Evolutionary conservation across 352 stramenopile species (phyloP).

Genomic region (Thraustochytrium sp.): DNA sequence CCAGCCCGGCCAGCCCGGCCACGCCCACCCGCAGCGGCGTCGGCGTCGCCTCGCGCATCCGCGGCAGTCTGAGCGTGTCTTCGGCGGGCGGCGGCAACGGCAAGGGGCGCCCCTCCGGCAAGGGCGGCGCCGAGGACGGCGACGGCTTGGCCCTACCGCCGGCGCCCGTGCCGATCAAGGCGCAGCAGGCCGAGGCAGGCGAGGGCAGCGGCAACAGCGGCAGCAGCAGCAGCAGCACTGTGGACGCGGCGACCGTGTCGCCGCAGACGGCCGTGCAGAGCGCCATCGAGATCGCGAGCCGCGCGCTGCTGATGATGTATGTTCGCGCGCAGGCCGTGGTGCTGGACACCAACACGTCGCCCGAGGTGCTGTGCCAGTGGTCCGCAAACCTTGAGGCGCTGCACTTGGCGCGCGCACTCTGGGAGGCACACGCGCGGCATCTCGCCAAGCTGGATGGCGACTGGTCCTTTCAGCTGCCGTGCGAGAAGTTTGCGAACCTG

Average conservation of each 20-base stretch:
- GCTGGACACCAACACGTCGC: background rate
- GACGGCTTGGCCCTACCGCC: no score
- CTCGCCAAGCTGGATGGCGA: background rate
- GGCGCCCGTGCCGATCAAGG: no score
- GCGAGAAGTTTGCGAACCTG: conserved; percentile 29
- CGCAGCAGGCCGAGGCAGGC: background rate
- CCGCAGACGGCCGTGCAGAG: background rate
- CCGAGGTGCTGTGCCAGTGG: background rate
- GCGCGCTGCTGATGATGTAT: background rate
- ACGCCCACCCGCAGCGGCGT: no score
- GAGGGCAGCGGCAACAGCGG: background rate
- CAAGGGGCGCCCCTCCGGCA: no score
- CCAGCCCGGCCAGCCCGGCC: no score
- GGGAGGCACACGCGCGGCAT: background rate
- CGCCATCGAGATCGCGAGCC: background rate
- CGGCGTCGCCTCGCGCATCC: no score
- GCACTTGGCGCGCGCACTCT: background rate
- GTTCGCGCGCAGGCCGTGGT: background rate
- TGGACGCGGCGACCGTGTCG: background rate
- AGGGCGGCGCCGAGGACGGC: no score
- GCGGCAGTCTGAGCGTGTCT: no score
- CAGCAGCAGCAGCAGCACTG: background rate
- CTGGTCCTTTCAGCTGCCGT: background rate
- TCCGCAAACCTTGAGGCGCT: background rate
- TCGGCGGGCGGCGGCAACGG: no score